A percentile compares a stretch with the other conserved stretches of the same genome.
Evolutionary conservation across 768 basidiomycete species (phyloP).

Genomic region (Leccinum rimulosum): DNA sequence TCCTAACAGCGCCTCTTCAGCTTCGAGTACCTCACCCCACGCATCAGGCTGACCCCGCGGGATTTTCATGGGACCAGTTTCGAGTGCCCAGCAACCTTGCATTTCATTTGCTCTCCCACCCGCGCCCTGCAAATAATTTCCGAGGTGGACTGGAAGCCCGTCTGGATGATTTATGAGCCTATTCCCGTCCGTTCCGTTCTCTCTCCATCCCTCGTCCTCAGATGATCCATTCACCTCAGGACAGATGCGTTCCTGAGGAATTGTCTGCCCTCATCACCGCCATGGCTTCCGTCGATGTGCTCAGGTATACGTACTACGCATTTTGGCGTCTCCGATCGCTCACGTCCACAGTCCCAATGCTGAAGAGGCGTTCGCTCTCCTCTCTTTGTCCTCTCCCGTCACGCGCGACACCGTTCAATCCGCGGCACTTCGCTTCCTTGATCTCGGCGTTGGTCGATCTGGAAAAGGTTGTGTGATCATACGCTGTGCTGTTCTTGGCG

Average conservation of each 20-base stretch:
- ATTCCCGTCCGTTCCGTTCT: slow-evolving; percentile 60
- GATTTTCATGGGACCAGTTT: slow-evolving; percentile 63
- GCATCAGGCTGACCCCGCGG: slow-evolving; percentile 65
- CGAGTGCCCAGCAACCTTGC: slow-evolving; percentile 44
- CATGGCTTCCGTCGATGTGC: slow-evolving; percentile 57
- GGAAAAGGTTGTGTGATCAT: slow-evolving; percentile 66
- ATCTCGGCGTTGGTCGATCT: slow-evolving; percentile 51
- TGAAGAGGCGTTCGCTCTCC: slow-evolving; percentile 70
- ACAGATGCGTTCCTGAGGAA: slow-evolving; percentile 78
- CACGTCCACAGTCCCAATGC: slow-evolving; percentile 69
- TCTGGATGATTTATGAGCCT: slow-evolving; percentile 72
- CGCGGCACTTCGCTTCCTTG: slow-evolving; percentile 62
- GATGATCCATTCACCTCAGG: slow-evolving; percentile 37
- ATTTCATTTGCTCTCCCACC: slow-evolving; percentile 67
- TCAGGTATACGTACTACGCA: slow-evolving; percentile 50
- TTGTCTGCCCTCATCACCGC: slow-evolving; percentile 64
- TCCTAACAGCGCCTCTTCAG: slow-evolving; percentile 36
- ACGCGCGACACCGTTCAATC: slow-evolving; percentile 57
- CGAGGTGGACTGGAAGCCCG: slow-evolving; percentile 69
- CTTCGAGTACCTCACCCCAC: slow-evolving; percentile 75
- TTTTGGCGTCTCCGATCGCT: slow-evolving; percentile 2
- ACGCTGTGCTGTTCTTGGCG: slow-evolving; percentile 70
- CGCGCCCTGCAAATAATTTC: slow-evolving; percentile 61
- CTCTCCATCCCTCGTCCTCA: not conserved
- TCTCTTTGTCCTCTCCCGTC: slow-evolving; percentile 42